Evolutionary conservation across 2,329 filamentous ascomycete species (phyloP), one percentile per base, ranked within the genome.

Genomic region (Alternaria rosae): DNA sequence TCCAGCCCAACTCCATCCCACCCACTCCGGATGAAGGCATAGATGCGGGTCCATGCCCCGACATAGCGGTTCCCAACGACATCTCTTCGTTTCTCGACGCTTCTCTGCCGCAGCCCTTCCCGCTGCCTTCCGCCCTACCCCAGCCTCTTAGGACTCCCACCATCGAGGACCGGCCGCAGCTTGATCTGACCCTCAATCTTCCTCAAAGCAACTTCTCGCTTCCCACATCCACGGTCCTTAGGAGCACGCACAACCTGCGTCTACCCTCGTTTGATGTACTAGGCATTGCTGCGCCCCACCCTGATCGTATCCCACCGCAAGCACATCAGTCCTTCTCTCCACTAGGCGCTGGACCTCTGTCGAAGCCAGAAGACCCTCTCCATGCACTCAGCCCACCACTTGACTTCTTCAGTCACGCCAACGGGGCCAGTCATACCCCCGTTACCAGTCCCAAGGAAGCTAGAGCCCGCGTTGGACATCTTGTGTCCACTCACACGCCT

Each of bases 191-290:
- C 53, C 67, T 65, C 54, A 67, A 59, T 48, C 66, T 78, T n/a
- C 74, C 73, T 21, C 51, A 73, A 25, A 71, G 65, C 58, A 62
- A 70, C 65, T 67, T 73, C 43, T 74, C 76, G 57, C 71, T 78
- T 26, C 72, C 75, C 43, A 66, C 76, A 28, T 71, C 75, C 32
- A 71, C 70, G n/a, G 62, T 75, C 38, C 48, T 69, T 44, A 80
- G 72, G 62, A 69, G 72, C 28, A 70, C 74, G 44, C 77, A 76
- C 58, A 79, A 74, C 61, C 75, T 87, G 42, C 83, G 85, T 55
- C 80, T 87, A 15, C 85, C 85, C 6, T 84, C 85, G 3, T 86
- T 87, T 69, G 81, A 86, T 57, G 76, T 80, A 17, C 78, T 86
- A 52, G 84, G 84, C 32, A 85, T 85, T 60, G 80, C 81, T 54